Conservation (phyloP, 2,329 filamentous ascomycete species). For the Didymella arachidicola region DNA sequence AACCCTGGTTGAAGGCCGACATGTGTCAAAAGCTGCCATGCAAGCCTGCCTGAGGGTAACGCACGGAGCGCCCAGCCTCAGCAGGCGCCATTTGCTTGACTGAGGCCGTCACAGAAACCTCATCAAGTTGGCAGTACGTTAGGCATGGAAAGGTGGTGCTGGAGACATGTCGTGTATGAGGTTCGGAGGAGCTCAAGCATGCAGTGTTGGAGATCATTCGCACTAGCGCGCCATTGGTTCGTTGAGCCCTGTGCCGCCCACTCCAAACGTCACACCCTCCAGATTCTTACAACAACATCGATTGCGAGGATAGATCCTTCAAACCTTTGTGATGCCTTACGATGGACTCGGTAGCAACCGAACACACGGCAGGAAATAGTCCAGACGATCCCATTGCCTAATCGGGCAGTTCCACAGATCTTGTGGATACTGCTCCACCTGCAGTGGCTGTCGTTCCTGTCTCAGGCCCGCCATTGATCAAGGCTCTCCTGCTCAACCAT, state of each 20-base stretch:
- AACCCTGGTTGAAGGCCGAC: constrained; percentile 51
- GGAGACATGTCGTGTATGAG: constrained; percentile 50
- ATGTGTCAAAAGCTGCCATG: constrained; percentile 48
- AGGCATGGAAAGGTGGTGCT: constrained; percentile 45
- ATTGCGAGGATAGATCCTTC: constrained; percentile 38
- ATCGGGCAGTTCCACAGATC: constrained; percentile 18
- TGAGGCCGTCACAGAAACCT: constrained; percentile 41
- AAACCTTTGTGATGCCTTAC: constrained; percentile 47
- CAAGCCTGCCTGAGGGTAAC: constrained; percentile 35
- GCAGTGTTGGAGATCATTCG: constrained; percentile 31
- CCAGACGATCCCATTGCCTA: constrained; percentile 28
- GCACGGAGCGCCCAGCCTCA: constrained; percentile 39
- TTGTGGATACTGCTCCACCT: constrained; percentile 24
- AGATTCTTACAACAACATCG: constrained; percentile 28
- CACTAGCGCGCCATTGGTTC: constrained; percentile 29
- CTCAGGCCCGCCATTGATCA: constrained; percentile 13
- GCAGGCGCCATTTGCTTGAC: constrained; percentile 36
- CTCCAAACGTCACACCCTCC: constrained; percentile 26
- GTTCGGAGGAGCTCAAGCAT: constrained; percentile 37
- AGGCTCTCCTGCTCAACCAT: constrained; percentile 10
- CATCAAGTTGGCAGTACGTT: constrained; percentile 30
- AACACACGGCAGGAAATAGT: constrained; percentile 35
- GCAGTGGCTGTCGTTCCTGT: constrained; percentile 20
- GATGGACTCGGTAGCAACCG: constrained; percentile 37
- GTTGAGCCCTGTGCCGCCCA: constrained; percentile 22